Base-by-base conservation (phyloP, 202 grass and related monocot genomes). In the Saccharum hybrid region DNA sequence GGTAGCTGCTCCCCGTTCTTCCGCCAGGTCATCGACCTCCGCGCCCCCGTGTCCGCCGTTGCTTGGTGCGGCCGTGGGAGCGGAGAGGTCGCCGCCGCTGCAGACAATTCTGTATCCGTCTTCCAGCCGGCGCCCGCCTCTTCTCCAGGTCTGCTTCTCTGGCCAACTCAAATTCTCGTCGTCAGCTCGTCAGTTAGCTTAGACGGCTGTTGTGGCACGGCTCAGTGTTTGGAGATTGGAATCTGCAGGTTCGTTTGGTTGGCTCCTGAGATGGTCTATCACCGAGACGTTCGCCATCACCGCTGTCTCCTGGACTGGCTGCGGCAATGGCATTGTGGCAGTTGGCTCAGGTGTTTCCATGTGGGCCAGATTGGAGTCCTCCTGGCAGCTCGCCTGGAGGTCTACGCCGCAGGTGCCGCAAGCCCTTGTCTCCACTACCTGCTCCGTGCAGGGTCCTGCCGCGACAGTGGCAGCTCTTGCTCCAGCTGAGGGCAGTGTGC, bases 351-450 rank as follows among this genome's bases (percentile, higher is more conserved):
- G 92, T 43, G 89, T 98, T 46, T 86, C 90, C 52, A 86, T 93
- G 80, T 94, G 92, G 92, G 23, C 76, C 26, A 86, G 85, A 81
- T 76, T 64, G 46, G 70, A 91, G 26, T 80, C 80, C 26, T 93
- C 89, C 1, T 95, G 92, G 95, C 72, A 94, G 86, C 76, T 95
- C 61, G 10, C 86, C 57, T 98, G 95, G 95, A 94, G 89, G 75
- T 91, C 63, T 33, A 87, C 10, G 19, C 71, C 69, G 30, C 81
- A 86, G 63, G 85, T 88, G 62, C 90, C 92, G 19, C 95, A 98
- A 84, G 80, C 82, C 78, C 66, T 94, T 64, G 77, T 93, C 60
- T 98, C 95, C 23, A 69, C 92, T 72, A 88, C 95, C 69, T 60
- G 62, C 71, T 93, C 78, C 54, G 33, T 86, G 5, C 68, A 93